A percentile compares a stretch with the other conserved stretches of the same genome.
Conservation (phyloP, 1,284 basidiomycete species). For the Trichosporon sp. region DNA sequence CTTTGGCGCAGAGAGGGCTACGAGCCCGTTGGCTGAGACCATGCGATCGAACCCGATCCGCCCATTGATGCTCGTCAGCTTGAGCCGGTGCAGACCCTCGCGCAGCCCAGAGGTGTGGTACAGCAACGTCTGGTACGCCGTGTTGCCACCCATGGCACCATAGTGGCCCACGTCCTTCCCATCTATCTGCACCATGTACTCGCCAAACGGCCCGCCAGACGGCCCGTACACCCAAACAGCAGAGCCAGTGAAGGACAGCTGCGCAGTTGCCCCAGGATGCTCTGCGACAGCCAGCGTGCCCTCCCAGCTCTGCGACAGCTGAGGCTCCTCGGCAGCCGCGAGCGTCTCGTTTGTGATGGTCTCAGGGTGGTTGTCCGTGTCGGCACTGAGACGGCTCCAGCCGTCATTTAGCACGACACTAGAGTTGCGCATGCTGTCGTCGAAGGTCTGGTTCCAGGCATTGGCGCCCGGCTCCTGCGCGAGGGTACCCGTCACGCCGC, state of each 20-base stretch:
- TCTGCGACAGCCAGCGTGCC: constrained; percentile 41
- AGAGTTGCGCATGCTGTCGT: constrained; percentile 46
- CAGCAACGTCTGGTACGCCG: constrained; percentile 42
- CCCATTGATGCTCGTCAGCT: constrained; percentile 36
- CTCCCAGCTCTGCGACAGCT: constrained; percentile 33
- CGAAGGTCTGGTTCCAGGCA: constrained; percentile 41
- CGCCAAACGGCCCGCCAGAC: constrained; percentile 36
- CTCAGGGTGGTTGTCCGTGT: constrained; percentile 22
- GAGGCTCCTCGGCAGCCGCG: not conserved
- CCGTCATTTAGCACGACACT: constrained; percentile 38
- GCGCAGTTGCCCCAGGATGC: constrained; percentile 26
- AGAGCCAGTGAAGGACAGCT: constrained; percentile 37
- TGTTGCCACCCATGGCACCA: constrained; percentile 34
- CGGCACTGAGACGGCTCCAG: constrained; percentile 51
- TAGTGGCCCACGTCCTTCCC: constrained; percentile 37
- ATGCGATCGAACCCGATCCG: constrained; percentile 44
- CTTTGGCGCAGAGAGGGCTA: not conserved
- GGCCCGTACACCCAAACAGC: constrained; percentile 45
- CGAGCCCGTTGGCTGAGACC: constrained; percentile 31
- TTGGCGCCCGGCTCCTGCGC: constrained; percentile 25
- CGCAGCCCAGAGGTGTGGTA: constrained; percentile 38
- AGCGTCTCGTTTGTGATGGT: constrained; percentile 31
- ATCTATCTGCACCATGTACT: constrained; percentile 43
- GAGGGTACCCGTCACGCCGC: constrained; percentile 33
- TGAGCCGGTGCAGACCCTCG: constrained; percentile 36